Conservation (phyloP, 805 yeast genomes). For the Jamesozyma gamospora region DNA sequence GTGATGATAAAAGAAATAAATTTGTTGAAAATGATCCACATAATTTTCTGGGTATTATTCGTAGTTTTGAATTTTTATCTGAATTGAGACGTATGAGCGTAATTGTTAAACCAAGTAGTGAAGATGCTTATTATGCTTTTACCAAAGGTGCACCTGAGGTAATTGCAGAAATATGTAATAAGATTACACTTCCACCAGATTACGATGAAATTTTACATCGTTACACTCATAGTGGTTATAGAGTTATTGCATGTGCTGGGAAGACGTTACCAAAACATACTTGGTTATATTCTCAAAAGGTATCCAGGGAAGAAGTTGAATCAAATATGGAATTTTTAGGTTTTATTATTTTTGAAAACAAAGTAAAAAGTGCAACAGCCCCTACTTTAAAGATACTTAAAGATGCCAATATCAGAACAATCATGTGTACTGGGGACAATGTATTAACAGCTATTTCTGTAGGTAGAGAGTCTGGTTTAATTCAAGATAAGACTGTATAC, state of each 20-base stretch:
- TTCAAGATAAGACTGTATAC: constrained; percentile 41
- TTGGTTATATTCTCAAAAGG: constrained; percentile 40
- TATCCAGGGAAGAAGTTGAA: constrained; percentile 60
- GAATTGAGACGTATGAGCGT: constrained; percentile 87
- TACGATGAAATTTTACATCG: constrained; percentile 65
- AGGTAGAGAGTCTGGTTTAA: constrained; percentile 69
- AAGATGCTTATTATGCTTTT: constrained; percentile 39
- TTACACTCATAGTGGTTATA: constrained; percentile 87
- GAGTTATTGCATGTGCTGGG: constrained; percentile 91
- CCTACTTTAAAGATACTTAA: constrained; percentile 49
- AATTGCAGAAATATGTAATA: constrained; percentile 65
- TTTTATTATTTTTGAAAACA: constrained; percentile 86
- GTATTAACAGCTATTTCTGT: constrained; percentile 91
- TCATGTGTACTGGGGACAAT: constrained; percentile 98
- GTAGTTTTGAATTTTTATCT: constrained; percentile 74
- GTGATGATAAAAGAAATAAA: constrained; percentile 21
- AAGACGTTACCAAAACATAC: constrained; percentile 39
- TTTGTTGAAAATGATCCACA: constrained; percentile 30
- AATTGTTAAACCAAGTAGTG: constrained; percentile 41
- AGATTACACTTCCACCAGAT: constrained; percentile 61
- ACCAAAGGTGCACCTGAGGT: constrained; percentile 98
- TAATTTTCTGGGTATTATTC: constrained; percentile 37
- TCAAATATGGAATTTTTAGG: constrained; percentile 65
- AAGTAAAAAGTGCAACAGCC: constrained; percentile 61
- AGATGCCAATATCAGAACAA: constrained; percentile 65